Conservation (phyloP, 169 alveolate species). For the Babesia bovis region DNA sequence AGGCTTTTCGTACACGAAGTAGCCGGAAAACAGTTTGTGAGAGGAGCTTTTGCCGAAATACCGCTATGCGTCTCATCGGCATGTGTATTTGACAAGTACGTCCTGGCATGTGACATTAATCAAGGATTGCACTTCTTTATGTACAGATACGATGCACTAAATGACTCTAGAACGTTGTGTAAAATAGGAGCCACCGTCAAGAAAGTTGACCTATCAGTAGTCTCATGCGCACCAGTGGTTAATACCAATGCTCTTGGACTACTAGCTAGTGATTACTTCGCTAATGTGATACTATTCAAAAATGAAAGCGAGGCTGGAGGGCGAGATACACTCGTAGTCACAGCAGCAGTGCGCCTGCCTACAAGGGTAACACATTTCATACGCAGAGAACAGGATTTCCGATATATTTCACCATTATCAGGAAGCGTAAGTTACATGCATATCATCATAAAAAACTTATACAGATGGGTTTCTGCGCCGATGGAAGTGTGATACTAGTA, state of each 20-base stretch:
- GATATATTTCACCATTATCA: neutral
- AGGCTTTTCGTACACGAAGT: slow-evolving; percentile 61
- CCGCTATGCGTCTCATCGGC: slow-evolving; percentile 54
- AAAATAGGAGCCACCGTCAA: slow-evolving; percentile 42
- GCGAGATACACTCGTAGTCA: slow-evolving; percentile 35
- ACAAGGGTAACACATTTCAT: slow-evolving; percentile 45
- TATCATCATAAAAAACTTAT: neutral
- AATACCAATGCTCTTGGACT: slow-evolving; percentile 31
- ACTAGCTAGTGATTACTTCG: slow-evolving; percentile 38
- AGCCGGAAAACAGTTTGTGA: slow-evolving; percentile 30
- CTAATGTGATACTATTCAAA: slow-evolving; percentile 37
- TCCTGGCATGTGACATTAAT: slow-evolving; percentile 52
- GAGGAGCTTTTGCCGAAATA: slow-evolving; percentile 69
- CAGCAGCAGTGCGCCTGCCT: slow-evolving; percentile 27
- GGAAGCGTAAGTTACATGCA: slow-evolving; percentile 1
- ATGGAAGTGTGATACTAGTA: slow-evolving; percentile 23
- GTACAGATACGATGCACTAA: slow-evolving; percentile 52
- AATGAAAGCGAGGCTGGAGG: slow-evolving; percentile 17
- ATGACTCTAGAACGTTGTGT: slow-evolving; percentile 47
- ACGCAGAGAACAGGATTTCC: slow-evolving; percentile 29
- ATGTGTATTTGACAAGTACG: slow-evolving; percentile 56
- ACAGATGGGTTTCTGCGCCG: slow-evolving; percentile 40
- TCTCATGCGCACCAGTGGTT: slow-evolving; percentile 55
- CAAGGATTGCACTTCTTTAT: slow-evolving; percentile 59
- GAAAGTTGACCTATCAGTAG: slow-evolving; percentile 48